Evolutionary conservation across 2,329 filamentous ascomycete genomes (phyloP), one percentile per base, ranked within the genome.

Genomic region (Botrytis aclada): DNA sequence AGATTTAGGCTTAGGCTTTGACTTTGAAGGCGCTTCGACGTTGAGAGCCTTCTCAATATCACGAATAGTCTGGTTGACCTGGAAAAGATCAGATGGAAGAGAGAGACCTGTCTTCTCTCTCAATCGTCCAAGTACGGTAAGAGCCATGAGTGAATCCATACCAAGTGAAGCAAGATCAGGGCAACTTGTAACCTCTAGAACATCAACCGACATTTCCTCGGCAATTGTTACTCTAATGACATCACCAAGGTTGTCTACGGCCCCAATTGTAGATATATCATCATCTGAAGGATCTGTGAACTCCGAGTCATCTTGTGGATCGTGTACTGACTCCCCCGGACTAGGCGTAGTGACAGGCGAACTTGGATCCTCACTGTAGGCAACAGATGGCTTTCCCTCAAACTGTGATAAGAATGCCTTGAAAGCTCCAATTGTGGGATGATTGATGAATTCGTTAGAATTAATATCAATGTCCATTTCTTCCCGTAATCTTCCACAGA

Each of bases 171-270:
- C 84, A 71, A 89, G 82, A 75, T 88, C 85, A 0, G 85, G 84
- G 0, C 85, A 85, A 34, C 86, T 85, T 4, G 86, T 80, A 43
- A 89, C 84, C 77, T 93, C 90, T 43, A 89, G 88, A 18, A 91
- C 84, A 37, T 90, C 88, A n/a, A 93, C 88, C 73, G 89, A 89
- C 86, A 93, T 92, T 81, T 93, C 91, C 54, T 86, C 84, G n/a
- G 90, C 88, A 75, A 93, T 89, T 72, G 90, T 92, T 71, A 87
- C 86, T 80, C 91, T 89, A 64, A 92, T 85, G 77, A 86, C 80
- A 79, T 84, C 78, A 83, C 85, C 82, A 54, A 87, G 78, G 79
- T 85, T 83, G 75, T 84, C 81, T 25, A 83, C 80, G 77, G 87
- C 86, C 70, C 83, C 79, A 0, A 84, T 84, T 67, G 86, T 86